Evolutionary conservation across 2,329 filamentous ascomycete species (phyloP), one percentile per base, ranked within the genome.

Genomic region (Alternaria viburni): DNA sequence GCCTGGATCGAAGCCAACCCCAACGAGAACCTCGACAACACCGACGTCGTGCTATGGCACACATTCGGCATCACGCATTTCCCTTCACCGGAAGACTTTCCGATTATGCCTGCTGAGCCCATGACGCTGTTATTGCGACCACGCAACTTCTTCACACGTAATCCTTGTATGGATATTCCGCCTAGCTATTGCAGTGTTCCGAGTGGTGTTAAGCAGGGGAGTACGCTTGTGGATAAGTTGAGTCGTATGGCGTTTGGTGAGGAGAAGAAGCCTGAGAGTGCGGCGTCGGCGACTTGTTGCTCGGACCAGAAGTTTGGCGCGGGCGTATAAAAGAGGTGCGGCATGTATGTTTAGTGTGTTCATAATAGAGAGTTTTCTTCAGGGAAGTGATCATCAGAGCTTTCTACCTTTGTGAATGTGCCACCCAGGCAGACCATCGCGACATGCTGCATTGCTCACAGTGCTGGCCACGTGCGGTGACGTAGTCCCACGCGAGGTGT

Each of bases 61-160:
- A 97, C 93, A 0, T 97, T 97, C 74, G 94, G 94, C 36, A 85
- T 97, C 36, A 95, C 91, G 1, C 94, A 97, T 78, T 95, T 97
- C 83, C 93, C 94, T 0, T 84, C 91, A 0, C 93, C 93, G 0
- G 94, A 97, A 77, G 94, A 97, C 80, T 97, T 93, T 83, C 94
- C 94, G 28, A 86, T 97, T 71, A 97, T 97, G 93, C 93, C 93
- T 0, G 91, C 88, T 44, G 80, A 84, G 83, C 91, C 92, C 1
- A 94, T 97, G 86, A 92, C 89, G 1, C 83, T 97, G 70, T 85
- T 96, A 36, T 83, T 96, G 44, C 84, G 92, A 30, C 93, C 93
- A 4, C 83, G 93, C 45, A 90, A 96, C 82, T 96, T 96, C 86
- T 97, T 96, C 81, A 82, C 85, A 21, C 86, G 87, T 71, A 96